Evolutionary conservation across 805 yeast species (phyloP).

Genomic region (Teunomyces kruisii): DNA sequence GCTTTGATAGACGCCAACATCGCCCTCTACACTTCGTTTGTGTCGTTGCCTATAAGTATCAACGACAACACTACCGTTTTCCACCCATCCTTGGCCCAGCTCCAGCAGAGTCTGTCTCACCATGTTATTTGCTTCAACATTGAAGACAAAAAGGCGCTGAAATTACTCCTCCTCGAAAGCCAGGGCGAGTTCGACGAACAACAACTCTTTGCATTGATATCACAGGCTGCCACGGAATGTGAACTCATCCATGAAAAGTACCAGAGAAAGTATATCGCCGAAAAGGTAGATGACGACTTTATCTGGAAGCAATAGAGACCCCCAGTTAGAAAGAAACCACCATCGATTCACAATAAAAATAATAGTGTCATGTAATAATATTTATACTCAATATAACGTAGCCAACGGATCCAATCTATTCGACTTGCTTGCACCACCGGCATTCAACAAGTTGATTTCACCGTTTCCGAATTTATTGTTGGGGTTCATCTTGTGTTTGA

Average conservation of each 20-base stretch:
- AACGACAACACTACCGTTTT: conserved; percentile 28
- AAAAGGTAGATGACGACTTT: conserved; percentile 52
- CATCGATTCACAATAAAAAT: neutral
- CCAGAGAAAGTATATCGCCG: conserved; percentile 47
- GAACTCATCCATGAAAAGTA: conserved; percentile 42
- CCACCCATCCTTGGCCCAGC: conserved; percentile 48
- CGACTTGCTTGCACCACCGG: conserved; percentile 16
- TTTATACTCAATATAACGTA: conserved; percentile 33
- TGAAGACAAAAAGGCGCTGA: conserved; percentile 47
- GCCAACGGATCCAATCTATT: conserved; percentile 43
- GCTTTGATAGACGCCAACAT: conserved; percentile 83
- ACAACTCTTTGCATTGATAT: conserved; percentile 53
- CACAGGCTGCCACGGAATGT: conserved; percentile 49
- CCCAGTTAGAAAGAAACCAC: neutral
- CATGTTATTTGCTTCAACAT: conserved; percentile 67
- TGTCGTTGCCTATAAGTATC: conserved; percentile 51
- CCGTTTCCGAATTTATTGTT: conserved; percentile 45
- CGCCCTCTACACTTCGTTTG: conserved; percentile 62
- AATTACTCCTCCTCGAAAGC: conserved; percentile 70
- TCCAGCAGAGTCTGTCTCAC: conserved; percentile 49
- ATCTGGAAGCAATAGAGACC: conserved; percentile 46
- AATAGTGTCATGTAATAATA: neutral
- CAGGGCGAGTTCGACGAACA: conserved; percentile 65
- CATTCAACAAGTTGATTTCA: conserved; percentile 36
- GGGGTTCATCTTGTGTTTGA: conserved; percentile 75